Percentiles rank a stretch among this genome's conserved stretches.
These are phyloP conservation scores for Blyttiomyces sp. DNA, from an alignment of 371 early-diverging fungal species.

Conservation along the genomic window DNA sequence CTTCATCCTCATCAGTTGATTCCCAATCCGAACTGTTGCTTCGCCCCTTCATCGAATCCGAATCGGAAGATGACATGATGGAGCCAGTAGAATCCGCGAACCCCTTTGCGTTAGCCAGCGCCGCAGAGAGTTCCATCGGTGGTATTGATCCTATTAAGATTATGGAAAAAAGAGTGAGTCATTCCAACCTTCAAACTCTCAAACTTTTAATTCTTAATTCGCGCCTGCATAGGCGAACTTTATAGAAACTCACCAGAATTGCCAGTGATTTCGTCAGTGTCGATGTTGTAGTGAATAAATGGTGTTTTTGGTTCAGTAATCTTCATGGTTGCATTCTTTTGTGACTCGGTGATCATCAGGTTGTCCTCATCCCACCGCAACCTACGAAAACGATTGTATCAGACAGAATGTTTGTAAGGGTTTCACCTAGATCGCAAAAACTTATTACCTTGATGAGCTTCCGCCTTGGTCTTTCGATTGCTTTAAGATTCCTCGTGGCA, in stretches of 20 bases:
- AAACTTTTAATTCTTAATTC: no score
- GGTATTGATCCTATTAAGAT: conserved; percentile 40
- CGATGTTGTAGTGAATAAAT: conserved; percentile 80
- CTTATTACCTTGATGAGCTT: no score
- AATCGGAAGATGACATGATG: conserved; percentile 12
- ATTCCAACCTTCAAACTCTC: not conserved
- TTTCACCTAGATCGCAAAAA: no score
- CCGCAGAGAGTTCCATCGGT: conserved; percentile 36
- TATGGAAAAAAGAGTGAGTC: not conserved
- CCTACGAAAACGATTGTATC: no score
- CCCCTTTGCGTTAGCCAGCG: conserved; percentile 21
- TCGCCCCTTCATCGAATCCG: conserved; percentile 7
- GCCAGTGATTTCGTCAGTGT: conserved; percentile 65
- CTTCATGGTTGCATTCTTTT: conserved; percentile 92
- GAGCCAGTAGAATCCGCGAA: conserved; percentile 1
- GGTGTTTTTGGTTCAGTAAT: conserved; percentile 97
- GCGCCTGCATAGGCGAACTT: not conserved
- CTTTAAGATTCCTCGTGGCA: no score
- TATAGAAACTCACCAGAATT: conserved; percentile 17
- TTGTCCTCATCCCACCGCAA: conserved; percentile 92
- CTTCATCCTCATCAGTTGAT: conserved; percentile 30
- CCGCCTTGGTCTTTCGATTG: no score
- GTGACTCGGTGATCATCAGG: conserved; percentile 80
- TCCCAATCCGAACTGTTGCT: conserved; percentile 35
- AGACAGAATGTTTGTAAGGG: no score